Evolutionary conservation across 192 early-diverging fungal species (phyloP).

Genomic region (Podila horticola): DNA sequence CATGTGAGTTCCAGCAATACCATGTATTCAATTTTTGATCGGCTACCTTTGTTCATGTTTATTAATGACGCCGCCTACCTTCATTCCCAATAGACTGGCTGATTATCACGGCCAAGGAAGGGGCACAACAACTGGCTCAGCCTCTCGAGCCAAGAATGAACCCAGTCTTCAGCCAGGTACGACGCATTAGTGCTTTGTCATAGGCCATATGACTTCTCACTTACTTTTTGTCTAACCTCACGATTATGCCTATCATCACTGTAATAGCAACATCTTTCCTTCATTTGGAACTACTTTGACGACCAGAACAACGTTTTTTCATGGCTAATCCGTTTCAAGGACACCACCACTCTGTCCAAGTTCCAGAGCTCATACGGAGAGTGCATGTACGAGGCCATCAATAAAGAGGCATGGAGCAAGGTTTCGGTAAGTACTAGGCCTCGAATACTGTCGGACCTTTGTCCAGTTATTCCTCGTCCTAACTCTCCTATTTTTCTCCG

Average conservation of each 20-base stretch:
- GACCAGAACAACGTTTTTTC: slow-evolving; percentile 68
- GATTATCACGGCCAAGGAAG: slow-evolving; percentile 56
- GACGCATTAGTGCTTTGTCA: not conserved
- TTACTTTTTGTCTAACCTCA: not conserved
- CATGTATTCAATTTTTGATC: not conserved
- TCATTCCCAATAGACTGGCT: slow-evolving; percentile 61
- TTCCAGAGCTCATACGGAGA: slow-evolving; percentile 76
- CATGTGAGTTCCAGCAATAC: slow-evolving; percentile 16
- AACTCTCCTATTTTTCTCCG: not conserved
- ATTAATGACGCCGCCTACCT: not conserved
- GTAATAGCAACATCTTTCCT: slow-evolving; percentile 65
- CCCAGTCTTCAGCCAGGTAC: slow-evolving; percentile 72
- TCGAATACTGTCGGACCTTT: not conserved
- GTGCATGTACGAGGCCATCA: slow-evolving; percentile 81
- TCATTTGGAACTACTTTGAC: slow-evolving; percentile 87
- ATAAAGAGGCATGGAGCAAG: slow-evolving; percentile 71
- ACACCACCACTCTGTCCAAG: slow-evolving; percentile 56
- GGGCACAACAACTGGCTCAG: slow-evolving; percentile 61
- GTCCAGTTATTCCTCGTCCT: not conserved
- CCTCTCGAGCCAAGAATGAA: slow-evolving; percentile 80
- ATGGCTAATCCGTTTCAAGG: slow-evolving; percentile 76
- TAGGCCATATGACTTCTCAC: not conserved
- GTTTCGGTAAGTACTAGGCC: slow-evolving; percentile 51
- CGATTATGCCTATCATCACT: not conserved
- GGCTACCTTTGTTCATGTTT: not conserved